These are phyloP conservation scores for Aspergillus calidoustus DNA, from an alignment of 2,329 filamentous ascomycete genomes.

Conservation along the genomic window DNA sequence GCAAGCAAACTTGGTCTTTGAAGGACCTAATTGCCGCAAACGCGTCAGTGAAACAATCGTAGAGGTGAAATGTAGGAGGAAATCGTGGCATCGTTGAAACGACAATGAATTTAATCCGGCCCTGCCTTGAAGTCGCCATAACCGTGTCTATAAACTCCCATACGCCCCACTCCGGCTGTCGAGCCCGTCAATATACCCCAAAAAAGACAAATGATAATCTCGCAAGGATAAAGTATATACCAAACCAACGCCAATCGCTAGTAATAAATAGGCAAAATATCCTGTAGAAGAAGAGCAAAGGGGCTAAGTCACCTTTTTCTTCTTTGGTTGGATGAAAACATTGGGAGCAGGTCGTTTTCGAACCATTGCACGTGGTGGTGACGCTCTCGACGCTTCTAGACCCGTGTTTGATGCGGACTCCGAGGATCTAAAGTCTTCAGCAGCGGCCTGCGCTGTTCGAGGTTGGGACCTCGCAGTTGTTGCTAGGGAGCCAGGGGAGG, in stretches of 20 bases:
- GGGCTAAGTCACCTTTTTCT: slow-evolving; percentile 29
- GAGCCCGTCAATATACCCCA: not conserved
- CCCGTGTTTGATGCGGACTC: slow-evolving; percentile 10
- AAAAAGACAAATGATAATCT: not conserved
- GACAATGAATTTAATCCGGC: not conserved
- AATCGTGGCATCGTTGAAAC: not conserved
- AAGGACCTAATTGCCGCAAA: not conserved
- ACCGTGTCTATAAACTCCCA: not conserved
- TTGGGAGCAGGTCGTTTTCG: slow-evolving; percentile 38
- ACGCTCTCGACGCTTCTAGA: slow-evolving; percentile 15
- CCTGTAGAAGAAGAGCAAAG: not conserved
- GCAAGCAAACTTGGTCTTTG: not conserved
- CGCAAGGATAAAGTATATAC: not conserved
- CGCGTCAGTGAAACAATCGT: not conserved
- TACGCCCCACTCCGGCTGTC: not conserved
- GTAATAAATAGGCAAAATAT: slow-evolving; percentile 1
- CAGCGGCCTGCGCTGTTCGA: slow-evolving; percentile 1
- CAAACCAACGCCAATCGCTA: slow-evolving; percentile 13
- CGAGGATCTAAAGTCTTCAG: slow-evolving; percentile 7
- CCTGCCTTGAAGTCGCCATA: not conserved
- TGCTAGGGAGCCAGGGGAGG: slow-evolving; percentile 1
- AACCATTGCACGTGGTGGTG: slow-evolving; percentile 28
- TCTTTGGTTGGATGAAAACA: slow-evolving; percentile 40
- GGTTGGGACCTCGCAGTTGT: slow-evolving; percentile 1
- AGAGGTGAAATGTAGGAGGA: slow-evolving; percentile 2